Conservation (phyloP, 2,329 filamentous ascomycete species). For the Colletotrichum spaethianum region DNA sequence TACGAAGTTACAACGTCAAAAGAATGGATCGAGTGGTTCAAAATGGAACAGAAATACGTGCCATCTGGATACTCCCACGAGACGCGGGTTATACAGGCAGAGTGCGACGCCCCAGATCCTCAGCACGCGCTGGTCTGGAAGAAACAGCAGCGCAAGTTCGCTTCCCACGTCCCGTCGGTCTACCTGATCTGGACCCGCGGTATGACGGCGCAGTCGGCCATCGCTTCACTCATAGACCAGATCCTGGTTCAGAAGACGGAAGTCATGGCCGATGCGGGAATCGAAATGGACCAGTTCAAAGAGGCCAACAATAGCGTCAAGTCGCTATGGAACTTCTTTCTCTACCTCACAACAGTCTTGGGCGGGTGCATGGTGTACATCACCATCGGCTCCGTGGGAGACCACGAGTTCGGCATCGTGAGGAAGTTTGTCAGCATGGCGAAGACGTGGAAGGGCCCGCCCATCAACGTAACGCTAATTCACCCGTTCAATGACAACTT, state of each 20-base stretch:
- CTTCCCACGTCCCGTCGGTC: conserved; percentile 43
- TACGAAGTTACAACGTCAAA: conserved; percentile 46
- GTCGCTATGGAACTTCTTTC: conserved; percentile 45
- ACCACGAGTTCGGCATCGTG: conserved; percentile 47
- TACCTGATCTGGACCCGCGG: conserved; percentile 49
- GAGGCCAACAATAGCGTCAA: conserved; percentile 42
- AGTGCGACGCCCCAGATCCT: conserved; percentile 49
- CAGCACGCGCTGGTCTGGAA: conserved; percentile 47
- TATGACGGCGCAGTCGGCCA: conserved; percentile 47
- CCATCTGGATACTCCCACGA: conserved; percentile 43
- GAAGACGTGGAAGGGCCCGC: conserved; percentile 45
- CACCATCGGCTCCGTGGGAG: conserved; percentile 46
- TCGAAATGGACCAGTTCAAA: conserved; percentile 43
- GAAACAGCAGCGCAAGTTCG: conserved; percentile 43
- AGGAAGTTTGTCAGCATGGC: conserved; percentile 44
- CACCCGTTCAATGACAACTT: conserved; percentile 47
- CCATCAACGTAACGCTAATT: conserved; percentile 46
- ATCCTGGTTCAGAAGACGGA: conserved; percentile 46
- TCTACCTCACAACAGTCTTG: conserved; percentile 39
- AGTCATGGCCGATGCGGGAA: conserved; percentile 41
- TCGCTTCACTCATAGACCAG: conserved; percentile 47
- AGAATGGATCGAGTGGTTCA: conserved; percentile 47
- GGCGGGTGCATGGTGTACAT: conserved; percentile 47
- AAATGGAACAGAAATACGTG: conserved; percentile 46
- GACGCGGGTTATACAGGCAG: conserved; percentile 45